Conservation (phyloP, 805 yeast genomes). For the Candida dajiaensis region DNA sequence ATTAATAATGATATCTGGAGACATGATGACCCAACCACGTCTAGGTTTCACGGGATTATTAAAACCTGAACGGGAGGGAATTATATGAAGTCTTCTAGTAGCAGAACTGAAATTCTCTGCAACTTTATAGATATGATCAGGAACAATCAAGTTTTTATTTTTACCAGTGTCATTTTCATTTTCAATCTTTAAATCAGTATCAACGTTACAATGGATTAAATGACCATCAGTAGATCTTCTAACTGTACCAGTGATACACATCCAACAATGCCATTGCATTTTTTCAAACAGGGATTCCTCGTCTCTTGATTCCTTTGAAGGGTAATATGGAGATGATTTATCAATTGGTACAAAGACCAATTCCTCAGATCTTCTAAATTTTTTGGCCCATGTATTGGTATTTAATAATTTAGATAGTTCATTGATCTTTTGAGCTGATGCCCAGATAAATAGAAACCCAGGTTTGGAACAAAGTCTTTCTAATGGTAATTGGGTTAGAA, state of each 20-base stretch:
- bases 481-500: slow-evolving; percentile 62
- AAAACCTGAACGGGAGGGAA: slow-evolving; percentile 67
- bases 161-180: slow-evolving; percentile 21
- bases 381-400: slow-evolving; percentile 51
- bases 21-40: slow-evolving; percentile 86
- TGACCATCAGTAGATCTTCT: slow-evolving; percentile 79
- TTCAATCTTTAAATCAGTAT: slow-evolving; percentile 82
- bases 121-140: slow-evolving; percentile 69
- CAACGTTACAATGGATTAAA: slow-evolving; percentile 86
- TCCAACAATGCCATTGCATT: slow-evolving; percentile 95
- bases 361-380: slow-evolving; percentile 86
- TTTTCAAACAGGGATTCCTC: slow-evolving; percentile 51
- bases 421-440: slow-evolving; percentile 65
- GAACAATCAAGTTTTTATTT: slow-evolving; percentile 46
- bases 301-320: slow-evolving; percentile 41
- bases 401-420: slow-evolving; percentile 52
- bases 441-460: slow-evolving; percentile 84
- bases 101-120: slow-evolving; percentile 88
- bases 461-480: slow-evolving; percentile 75
- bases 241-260: slow-evolving; percentile 95
- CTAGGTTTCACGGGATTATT: slow-evolving; percentile 60
- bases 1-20: slow-evolving; percentile 75
- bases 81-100: slow-evolving; percentile 75
- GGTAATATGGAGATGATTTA: slow-evolving; percentile 58
- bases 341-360: slow-evolving; percentile 74